Base-by-base conservation (phyloP, 768 basidiomycete genomes). In the Rickenella mellea region DNA sequence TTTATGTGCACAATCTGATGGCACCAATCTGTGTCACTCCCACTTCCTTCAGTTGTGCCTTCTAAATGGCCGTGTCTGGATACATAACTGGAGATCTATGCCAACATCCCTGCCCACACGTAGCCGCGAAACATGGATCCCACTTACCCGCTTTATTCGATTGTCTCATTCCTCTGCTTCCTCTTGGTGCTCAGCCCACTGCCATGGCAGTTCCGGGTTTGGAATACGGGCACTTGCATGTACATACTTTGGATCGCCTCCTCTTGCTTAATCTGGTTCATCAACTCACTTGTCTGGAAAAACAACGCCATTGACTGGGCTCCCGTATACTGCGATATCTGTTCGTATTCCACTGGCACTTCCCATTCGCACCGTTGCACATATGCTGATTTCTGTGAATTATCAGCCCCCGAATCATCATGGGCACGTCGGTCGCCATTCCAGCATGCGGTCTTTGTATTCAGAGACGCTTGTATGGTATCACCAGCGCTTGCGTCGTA, bases 241-340 rank as follows among this genome's bases (percentile, higher is more conserved):
- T 80, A 74, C 64, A 87, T 89, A 63, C 46, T 65, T 25, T 89
- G 85, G 87, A 68, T 69, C 9, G 74, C 69, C 1, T 40, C 74
- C 8, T 64, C 64, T 14, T 79, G 77, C 55, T 69, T 88, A 33
- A 70, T 69, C 39, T 59, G 67, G 38, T 78, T 73, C 50, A 60
- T 88, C 50, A 82, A 89, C 61, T 70, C 78, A 3, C 61, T 87
- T 28, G 54, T 88, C 12, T 91, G 88, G 88, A 65, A 65, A 44
- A 63, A 71, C 19, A 80, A 73, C 51, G 67, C 68, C 9, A 63
- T 66, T 4, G 64, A 76, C 42, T 48, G 52, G 51, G 70, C 74
- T 6, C 76, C 76, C 5, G 62, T 74, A 5, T 83, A 78, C 78
- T 83, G 81, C 52, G 80, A 83, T 40, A 69, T 71, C 22, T 62